Conservation (phyloP, 495 filamentous ascomycete species). For the Aspergillus cavernicola region DNA sequence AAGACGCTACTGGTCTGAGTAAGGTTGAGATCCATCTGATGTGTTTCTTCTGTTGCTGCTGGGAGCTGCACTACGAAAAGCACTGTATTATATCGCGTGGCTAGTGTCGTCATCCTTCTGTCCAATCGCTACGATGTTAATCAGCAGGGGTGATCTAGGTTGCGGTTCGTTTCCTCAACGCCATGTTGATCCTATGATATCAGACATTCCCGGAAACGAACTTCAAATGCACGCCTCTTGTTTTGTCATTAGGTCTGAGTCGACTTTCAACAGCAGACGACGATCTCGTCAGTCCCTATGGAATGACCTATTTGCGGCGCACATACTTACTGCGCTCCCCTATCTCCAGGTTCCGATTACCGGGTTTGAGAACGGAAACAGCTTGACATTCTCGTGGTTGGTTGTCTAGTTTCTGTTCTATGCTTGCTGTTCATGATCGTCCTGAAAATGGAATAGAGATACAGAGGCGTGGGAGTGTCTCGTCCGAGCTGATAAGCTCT, state of each 20-base stretch:
- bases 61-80: conserved; percentile 3
- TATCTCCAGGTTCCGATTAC: no score
- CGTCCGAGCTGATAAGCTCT: not conserved
- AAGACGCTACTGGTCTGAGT: not conserved
- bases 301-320: no score
- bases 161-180: conserved; percentile 6
- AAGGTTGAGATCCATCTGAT: not conserved
- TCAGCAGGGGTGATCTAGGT: conserved; percentile 16
- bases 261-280: not conserved
- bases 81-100: not conserved
- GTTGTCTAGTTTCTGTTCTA: no score
- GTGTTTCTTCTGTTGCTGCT: not conserved
- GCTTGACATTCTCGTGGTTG: not conserved
- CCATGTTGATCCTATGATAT: conserved; percentile 16
- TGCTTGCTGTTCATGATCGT: no score
- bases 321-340: no score
- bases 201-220: not conserved
- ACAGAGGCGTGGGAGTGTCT: no score
- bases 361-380: not conserved
- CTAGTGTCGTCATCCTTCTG: not conserved
- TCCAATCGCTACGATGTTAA: conserved; percentile 4
- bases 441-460: no score
- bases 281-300: no score
- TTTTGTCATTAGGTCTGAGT: no score
- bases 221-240: no score